Conservation (phyloP, 208 protist species). For the Trypanosoma avium region DNA sequence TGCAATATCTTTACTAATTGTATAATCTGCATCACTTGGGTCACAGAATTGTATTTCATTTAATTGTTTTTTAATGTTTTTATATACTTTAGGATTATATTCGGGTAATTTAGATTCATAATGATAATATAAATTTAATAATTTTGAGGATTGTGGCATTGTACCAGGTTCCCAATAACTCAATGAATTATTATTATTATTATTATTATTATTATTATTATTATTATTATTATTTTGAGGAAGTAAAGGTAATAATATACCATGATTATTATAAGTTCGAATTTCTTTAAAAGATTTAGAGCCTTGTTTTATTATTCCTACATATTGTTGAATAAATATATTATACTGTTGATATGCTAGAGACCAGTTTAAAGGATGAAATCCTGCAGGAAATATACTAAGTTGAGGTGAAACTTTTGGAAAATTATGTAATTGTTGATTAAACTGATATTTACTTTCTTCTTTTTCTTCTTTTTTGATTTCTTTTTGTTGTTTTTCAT, state of each 20-base stretch:
- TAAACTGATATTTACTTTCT: not conserved
- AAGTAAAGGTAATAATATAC: slow-evolving; percentile 12
- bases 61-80: not conserved
- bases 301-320: slow-evolving; percentile 3
- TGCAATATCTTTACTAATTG: slow-evolving; percentile 26
- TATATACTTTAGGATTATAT: slow-evolving; percentile 4
- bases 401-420: not conserved
- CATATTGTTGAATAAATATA: not conserved
- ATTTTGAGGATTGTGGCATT: slow-evolving; percentile 2
- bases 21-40: slow-evolving; percentile 30
- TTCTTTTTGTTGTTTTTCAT: not conserved
- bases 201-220: not conserved
- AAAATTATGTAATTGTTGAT: slow-evolving; percentile 3
- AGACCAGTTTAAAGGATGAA: not conserved
- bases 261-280: slow-evolving; percentile 14
- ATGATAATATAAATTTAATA: not conserved
- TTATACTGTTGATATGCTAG: not conserved
- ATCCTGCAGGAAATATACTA: slow-evolving; percentile 20
- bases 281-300: slow-evolving; percentile 17
- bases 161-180: slow-evolving; percentile 12
- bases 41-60: slow-evolving; percentile 31
- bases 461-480: not conserved
- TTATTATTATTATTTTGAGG: not conserved
- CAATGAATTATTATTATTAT: not conserved
- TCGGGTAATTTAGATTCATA: slow-evolving; percentile 4